Base-by-base conservation (phyloP, 345 rosid species). In the Garcia nutans region DNA sequence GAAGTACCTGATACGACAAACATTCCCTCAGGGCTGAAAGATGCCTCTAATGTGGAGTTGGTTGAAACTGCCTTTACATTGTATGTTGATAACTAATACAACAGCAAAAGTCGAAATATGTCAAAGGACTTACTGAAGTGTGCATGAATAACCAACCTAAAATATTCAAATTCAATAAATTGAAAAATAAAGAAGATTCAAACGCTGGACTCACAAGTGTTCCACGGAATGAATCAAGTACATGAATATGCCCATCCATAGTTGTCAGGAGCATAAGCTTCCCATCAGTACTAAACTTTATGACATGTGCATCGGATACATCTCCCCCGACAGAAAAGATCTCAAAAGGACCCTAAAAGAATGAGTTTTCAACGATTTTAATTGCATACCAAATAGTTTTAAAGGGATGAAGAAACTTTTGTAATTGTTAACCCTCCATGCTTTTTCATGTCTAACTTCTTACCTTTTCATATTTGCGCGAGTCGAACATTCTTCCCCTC, bases 11-110 rank as follows among this genome's bases (percentile, higher is more conserved):
- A 87, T 71, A 92, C 80, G 66, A 96, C 97, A 87, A 86, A 93
- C 90, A 84, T 89, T 78, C 98, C 99, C 68, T 96, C 97, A 4
- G 99, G 99, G 81, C 97, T 93, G 83, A 96, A 96, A 74, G 98
- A 88, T 77, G 99, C 98, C 80, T 96, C 98, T 82, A 96, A 78
- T 26, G 99, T 96, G 66, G 89, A 88, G 84, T 89, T 87, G 81
- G 80, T 86, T 68, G 88, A 87, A 77, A 91, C 92, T 76, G 98
- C 95, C 85, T 90, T 88, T 78, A 96, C 97, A 80, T 84, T 93
- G 81, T 76, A 96, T 23, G 97, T 90, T 47, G 89, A 89, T 77
- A 96, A 80, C 99, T 93, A 79, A 71, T 59, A 75, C 60, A 82
- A 71, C 22, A 74, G 50, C 19, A 42, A 73, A 52, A 73, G 76